These are phyloP conservation scores for Aegilops longissima DNA, from an alignment of 176 grass and related monocot genomes.

Conservation along the genomic window DNA sequence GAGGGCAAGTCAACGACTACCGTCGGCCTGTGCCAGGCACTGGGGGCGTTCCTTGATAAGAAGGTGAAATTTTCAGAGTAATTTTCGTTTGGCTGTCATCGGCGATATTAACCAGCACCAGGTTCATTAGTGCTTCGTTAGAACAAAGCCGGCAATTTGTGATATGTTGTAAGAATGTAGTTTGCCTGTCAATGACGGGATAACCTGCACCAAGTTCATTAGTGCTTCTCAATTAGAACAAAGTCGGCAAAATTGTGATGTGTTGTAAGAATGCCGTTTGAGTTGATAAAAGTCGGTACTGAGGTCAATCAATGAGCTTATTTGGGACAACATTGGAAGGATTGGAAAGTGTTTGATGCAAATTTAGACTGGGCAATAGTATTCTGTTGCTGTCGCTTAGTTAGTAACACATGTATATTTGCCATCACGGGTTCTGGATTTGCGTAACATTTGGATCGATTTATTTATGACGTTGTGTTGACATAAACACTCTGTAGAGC, in stretches of 20 bases:
- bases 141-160: not conserved
- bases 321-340: not conserved
- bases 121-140: not conserved
- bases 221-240: not conserved
- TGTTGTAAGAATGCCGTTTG: not conserved
- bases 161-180: not conserved
- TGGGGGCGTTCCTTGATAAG: slow-evolving; percentile 92
- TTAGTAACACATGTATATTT: not conserved
- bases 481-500: not conserved
- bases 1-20: slow-evolving; percentile 96
- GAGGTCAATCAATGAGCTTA: not conserved
- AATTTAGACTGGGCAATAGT: not conserved
- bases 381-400: not conserved
- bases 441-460: not conserved
- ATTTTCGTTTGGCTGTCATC: not conserved
- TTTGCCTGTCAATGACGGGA: not conserved
- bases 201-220: not conserved
- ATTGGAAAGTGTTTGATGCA: not conserved
- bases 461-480: not conserved
- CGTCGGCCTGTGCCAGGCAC: slow-evolving; percentile 84
- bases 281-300: not conserved
- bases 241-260: not conserved
- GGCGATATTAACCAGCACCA: not conserved
- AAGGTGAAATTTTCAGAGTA: slow-evolving; percentile 44
- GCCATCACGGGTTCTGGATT: not conserved